phyloP scores from a whole-genome alignment of 495 filamentous ascomycete species.

The Penicillium verhagenii region DNA sequence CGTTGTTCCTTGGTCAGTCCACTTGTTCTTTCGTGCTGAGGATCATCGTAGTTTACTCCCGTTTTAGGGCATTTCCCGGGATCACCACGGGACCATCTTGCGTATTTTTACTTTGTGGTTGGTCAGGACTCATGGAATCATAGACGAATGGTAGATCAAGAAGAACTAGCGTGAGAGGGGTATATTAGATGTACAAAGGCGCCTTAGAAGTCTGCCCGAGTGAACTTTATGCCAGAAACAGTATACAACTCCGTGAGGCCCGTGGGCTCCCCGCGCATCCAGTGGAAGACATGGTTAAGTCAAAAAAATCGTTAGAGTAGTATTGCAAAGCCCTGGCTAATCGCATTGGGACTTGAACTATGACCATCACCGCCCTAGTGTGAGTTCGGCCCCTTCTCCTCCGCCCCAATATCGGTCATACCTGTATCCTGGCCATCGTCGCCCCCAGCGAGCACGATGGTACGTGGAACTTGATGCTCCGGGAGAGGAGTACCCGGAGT shows the following conservation, averaged over 20 bases:
- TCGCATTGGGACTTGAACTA: not conserved
- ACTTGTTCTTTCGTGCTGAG: not conserved
- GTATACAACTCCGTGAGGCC: not conserved
- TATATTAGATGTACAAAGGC: not conserved
- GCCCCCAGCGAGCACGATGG: constrained; percentile 74
- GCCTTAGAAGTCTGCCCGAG: not conserved
- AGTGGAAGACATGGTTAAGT: not conserved
- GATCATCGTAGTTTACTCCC: not conserved
- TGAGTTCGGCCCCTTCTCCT: constrained; percentile 23
- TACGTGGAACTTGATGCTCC: constrained; percentile 54
- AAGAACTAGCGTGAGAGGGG: not conserved
- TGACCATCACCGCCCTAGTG: constrained; percentile 5
- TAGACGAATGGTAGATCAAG: not conserved
- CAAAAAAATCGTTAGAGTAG: not conserved
- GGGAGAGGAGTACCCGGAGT: constrained; percentile 65
- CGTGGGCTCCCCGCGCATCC: not conserved
- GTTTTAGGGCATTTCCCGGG: not conserved
- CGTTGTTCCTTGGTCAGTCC: constrained; percentile 1
- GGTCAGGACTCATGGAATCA: not conserved
- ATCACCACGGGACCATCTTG: not conserved
- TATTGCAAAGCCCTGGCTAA: not conserved
- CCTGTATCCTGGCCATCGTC: constrained; percentile 45
- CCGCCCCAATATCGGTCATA: constrained; percentile 37
- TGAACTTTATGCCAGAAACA: not conserved
- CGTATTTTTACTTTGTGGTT: not conserved